A percentile compares a stretch with the other conserved stretches of the same genome.
Conservation (phyloP, 2,329 filamentous ascomycete species). For the Calonectria hongkongensis region DNA sequence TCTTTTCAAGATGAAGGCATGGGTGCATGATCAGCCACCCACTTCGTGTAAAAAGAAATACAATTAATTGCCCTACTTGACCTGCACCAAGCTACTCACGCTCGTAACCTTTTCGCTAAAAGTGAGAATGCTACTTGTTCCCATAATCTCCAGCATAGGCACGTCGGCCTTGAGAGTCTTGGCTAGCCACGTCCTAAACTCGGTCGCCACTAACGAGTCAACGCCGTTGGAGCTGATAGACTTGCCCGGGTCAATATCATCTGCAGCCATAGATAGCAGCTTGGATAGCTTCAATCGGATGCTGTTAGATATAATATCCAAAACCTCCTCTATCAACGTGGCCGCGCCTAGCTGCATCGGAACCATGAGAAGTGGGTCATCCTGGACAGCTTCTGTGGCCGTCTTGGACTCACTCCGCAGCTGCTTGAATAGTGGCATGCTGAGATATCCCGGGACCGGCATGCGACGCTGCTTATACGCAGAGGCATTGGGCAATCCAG, state of each 20-base stretch:
- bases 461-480: conserved; percentile 26
- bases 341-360: not conserved
- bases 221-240: conserved; percentile 16
- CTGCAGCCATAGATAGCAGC: conserved; percentile 1
- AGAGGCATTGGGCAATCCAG: conserved; percentile 24
- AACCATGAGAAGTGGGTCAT: conserved; percentile 19
- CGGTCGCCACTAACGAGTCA: conserved; percentile 10
- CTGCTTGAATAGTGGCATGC: conserved; percentile 29
- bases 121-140: conserved; percentile 25
- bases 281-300: conserved; percentile 12
- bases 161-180: conserved; percentile 9
- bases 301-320: not conserved
- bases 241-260: conserved; percentile 13
- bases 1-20: not conserved
- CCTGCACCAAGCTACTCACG: conserved; percentile 16
- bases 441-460: conserved; percentile 29
- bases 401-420: conserved; percentile 20
- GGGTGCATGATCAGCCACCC: not conserved
- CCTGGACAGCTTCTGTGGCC: conserved; percentile 12
- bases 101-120: conserved; percentile 22
- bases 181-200: conserved; percentile 19
- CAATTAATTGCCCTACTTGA: conserved; percentile 4
- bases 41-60: not conserved
- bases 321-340: not conserved
- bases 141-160: conserved; percentile 22